A percentile compares a stretch with the other conserved stretches of the same genome.
phyloP scores from a whole-genome alignment of 371 early-diverging fungal species.

The Lichtheimia corymbifera region DNA sequence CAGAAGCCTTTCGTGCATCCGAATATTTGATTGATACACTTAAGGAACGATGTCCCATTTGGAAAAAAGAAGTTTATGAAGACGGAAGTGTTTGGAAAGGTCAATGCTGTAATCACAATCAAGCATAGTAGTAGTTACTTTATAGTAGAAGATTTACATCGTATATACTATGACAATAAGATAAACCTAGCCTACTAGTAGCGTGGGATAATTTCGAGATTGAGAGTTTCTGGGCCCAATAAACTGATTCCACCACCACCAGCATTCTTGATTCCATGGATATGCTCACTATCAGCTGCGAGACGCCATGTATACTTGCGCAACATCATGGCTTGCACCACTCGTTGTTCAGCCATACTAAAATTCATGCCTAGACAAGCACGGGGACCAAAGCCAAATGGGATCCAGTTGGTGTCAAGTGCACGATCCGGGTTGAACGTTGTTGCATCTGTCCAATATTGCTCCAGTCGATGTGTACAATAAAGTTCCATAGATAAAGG shows the following conservation, averaged over 20 bases:
- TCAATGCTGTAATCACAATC: constrained; percentile 9
- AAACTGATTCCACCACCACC: constrained; percentile 26
- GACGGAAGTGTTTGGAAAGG: constrained; percentile 85
- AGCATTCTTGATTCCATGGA: constrained; percentile 23
- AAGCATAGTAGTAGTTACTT: not conserved
- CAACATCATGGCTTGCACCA: constrained; percentile 24
- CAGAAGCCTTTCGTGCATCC: constrained; percentile 73
- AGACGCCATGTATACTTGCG: constrained; percentile 21
- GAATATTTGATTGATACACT: constrained; percentile 83
- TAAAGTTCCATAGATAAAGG: constrained; percentile 34
- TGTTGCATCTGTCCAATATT: constrained; percentile 30
- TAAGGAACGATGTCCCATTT: constrained; percentile 83
- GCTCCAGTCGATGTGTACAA: constrained; percentile 21
- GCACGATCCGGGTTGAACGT: constrained; percentile 31
- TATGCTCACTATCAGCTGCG: constrained; percentile 24
- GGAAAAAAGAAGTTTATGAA: constrained; percentile 87
- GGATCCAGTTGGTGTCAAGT: constrained; percentile 23
- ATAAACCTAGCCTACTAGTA: constrained; percentile 8
- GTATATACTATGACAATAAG: not conserved
- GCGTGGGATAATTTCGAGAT: constrained; percentile 23
- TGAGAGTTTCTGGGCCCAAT: constrained; percentile 25
- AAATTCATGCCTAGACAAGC: constrained; percentile 45
- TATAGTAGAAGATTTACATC: not conserved
- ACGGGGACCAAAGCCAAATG: constrained; percentile 38
- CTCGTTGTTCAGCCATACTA: constrained; percentile 25